Evolutionary conservation across 768 basidiomycete genomes (phyloP).

Genomic region (Botryobasidium botryosum): DNA sequence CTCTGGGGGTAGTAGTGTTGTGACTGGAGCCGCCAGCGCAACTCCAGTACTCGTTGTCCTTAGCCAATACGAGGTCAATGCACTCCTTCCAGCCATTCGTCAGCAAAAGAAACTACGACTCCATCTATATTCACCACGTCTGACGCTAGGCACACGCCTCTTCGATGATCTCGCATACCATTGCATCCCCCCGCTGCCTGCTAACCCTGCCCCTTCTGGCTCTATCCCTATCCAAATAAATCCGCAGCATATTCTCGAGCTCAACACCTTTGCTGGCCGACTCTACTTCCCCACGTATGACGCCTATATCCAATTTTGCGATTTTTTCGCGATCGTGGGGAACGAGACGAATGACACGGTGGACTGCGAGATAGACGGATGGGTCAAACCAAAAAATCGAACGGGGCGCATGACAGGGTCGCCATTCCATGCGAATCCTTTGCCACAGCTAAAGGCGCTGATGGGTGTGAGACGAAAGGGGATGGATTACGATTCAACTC

Average conservation of each 20-base stretch:
- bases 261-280: constrained; percentile 1
- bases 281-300: neutral
- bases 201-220: no score
- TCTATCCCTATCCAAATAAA: neutral
- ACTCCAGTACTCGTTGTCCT: neutral
- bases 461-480: no score
- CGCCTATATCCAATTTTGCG: neutral
- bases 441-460: no score
- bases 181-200: neutral
- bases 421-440: no score
- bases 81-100: constrained; percentile 4
- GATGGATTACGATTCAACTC: no score
- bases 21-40: no score
- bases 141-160: neutral
- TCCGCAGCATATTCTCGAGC: neutral
- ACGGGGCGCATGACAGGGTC: no score
- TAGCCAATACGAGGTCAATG: constrained; percentile 5
- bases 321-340: neutral
- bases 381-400: no score
- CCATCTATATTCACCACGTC: constrained; percentile 5
- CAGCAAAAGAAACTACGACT: neutral
- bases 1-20: neutral
- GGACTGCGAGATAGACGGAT: no score
- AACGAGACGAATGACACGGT: no score
- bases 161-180: constrained; percentile 7